A percentile compares a stretch with the other conserved stretches of the same genome.
These are phyloP conservation scores for Dalbergia cultrata DNA, from an alignment of 306 rosid species.

Conservation along the genomic window DNA sequence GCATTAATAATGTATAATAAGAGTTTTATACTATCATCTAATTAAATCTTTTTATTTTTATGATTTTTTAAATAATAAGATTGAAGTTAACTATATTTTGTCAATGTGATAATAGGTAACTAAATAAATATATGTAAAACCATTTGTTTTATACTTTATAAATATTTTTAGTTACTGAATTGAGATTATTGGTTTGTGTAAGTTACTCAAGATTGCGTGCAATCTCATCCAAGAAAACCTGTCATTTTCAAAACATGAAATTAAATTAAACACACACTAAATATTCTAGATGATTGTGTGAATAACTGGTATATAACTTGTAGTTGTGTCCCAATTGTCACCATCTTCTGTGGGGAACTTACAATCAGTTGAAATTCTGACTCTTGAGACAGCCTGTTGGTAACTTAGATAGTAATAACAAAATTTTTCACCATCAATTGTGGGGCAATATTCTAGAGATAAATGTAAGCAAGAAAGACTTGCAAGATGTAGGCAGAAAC, in stretches of 20 bases:
- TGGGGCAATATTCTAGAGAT: background rate
- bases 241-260: background rate
- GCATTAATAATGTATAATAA: too few species aligned
- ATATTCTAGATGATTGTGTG: constrained; percentile 7
- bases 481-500: background rate
- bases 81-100: too few species aligned
- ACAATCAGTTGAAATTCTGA: background rate
- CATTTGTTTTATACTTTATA: too few species aligned
- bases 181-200: background rate
- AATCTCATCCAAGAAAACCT: background rate
- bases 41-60: too few species aligned
- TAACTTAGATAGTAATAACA: background rate
- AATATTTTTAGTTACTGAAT: too few species aligned
- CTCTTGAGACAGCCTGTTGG: constrained; percentile 1
- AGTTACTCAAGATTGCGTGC: background rate
- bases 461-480: background rate
- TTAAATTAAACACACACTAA: background rate
- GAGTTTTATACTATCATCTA: too few species aligned
- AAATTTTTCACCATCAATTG: constrained; percentile 21
- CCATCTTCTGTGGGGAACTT: background rate
- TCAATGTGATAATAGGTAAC: too few species aligned
- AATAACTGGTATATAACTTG: constrained; percentile 10
- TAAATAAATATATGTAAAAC: too few species aligned
- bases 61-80: too few species aligned
- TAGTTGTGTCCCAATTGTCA: background rate